Evolutionary conservation across 1,284 basidiomycete genomes (phyloP).

Genomic region (Psilocybe mexicana): DNA sequence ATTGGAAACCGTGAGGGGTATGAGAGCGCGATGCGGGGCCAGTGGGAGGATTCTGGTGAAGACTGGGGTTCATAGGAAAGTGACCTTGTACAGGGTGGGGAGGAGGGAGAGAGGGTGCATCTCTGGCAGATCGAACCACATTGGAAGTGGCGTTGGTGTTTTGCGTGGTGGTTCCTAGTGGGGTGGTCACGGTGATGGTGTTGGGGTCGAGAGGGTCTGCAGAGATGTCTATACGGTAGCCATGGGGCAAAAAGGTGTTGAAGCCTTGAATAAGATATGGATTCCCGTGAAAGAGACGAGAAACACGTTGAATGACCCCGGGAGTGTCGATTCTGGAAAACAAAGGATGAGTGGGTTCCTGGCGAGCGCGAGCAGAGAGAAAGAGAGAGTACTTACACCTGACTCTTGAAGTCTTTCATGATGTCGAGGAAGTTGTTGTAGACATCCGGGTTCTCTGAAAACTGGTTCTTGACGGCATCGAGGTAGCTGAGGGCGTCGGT

Average conservation of each 20-base stretch:
- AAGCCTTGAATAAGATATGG: constrained; percentile 95
- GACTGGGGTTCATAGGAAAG: constrained; percentile 31
- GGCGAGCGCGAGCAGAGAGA: neutral
- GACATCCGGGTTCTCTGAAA: constrained; percentile 90
- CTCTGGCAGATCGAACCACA: constrained; percentile 11
- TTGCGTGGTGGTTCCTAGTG: constrained; percentile 80
- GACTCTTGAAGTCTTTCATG: constrained; percentile 99
- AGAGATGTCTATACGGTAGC: constrained; percentile 95
- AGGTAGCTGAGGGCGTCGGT: constrained; percentile 97
- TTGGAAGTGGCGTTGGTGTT: constrained; percentile 38
- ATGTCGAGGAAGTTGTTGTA: constrained; percentile 98
- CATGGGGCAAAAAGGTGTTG: constrained; percentile 97
- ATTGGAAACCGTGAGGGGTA: constrained; percentile 43
- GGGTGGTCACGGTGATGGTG: constrained; percentile 94
- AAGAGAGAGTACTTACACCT: constrained; percentile 65
- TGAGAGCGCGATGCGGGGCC: constrained; percentile 43
- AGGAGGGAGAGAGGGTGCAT: constrained; percentile 16
- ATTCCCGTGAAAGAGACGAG: constrained; percentile 92
- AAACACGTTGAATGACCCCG: constrained; percentile 97
- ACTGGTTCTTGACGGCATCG: constrained; percentile 95
- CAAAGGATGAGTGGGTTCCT: constrained; percentile 8
- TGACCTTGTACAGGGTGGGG: constrained; percentile 16
- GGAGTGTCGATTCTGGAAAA: constrained; percentile 91
- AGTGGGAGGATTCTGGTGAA: constrained; percentile 26
- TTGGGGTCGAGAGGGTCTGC: constrained; percentile 74